These are phyloP conservation scores for Paecilomyces niveus DNA, from an alignment of 2,329 filamentous ascomycete species.

Conservation along the genomic window DNA sequence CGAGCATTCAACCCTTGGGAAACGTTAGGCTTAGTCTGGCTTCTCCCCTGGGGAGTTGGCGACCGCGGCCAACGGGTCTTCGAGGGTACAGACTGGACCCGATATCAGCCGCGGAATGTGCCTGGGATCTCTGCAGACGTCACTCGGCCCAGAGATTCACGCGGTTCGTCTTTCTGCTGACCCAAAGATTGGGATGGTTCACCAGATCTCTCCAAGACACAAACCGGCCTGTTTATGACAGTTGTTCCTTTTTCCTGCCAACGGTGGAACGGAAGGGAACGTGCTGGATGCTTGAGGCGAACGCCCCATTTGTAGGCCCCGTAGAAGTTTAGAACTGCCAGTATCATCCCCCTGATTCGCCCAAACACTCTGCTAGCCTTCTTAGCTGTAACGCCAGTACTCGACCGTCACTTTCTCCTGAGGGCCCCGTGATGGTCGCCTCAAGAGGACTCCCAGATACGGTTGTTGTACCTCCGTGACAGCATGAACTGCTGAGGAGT, in stretches of 20 bases:
- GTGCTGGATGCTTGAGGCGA: constrained; percentile 10
- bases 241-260: background rate
- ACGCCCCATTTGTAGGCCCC: constrained; percentile 3
- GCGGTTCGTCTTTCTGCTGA: background rate
- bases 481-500: background rate
- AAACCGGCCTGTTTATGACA: too few species aligned
- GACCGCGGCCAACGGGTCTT: background rate
- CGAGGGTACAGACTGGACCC: background rate
- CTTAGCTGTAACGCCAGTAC: constrained; percentile 13
- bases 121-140: background rate
- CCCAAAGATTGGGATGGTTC: background rate
- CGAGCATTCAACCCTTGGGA: background rate
- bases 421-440: constrained; percentile 45
- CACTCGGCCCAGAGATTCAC: background rate
- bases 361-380: constrained; percentile 8
- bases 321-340: background rate
- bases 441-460: constrained; percentile 1
- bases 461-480: background rate
- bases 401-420: constrained; percentile 32
- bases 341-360: constrained; percentile 10
- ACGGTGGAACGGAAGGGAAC: constrained; percentile 10
- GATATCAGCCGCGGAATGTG: background rate
- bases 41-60: background rate
- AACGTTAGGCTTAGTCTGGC: background rate
- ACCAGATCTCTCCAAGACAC: background rate